Conservation (phyloP, 306 rosid species). For the Rosa multiflora region DNA sequence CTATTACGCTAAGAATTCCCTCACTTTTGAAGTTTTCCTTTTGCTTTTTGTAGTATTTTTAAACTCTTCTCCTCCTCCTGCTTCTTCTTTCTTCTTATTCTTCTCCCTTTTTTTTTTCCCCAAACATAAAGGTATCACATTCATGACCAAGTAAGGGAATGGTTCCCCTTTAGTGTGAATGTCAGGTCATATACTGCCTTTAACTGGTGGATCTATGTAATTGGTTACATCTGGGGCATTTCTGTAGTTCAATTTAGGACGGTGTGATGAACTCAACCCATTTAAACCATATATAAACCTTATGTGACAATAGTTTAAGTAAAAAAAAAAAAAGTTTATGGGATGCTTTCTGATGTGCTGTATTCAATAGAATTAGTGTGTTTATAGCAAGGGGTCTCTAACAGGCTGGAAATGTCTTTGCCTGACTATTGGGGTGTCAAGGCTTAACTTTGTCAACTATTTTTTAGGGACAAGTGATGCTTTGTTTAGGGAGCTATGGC, state of each 20-base stretch:
- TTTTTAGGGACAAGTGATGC: conserved; percentile 62
- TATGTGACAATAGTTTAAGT: background rate
- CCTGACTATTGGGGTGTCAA: background rate
- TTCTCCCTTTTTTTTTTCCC: background rate
- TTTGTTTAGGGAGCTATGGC: conserved; percentile 93
- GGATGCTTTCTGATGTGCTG: background rate
- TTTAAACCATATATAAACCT: background rate
- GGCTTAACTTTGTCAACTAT: conserved; percentile 19
- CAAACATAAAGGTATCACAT: background rate
- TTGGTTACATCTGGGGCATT: background rate
- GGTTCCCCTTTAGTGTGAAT: background rate
- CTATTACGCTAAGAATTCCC: background rate
- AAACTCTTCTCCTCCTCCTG: background rate
- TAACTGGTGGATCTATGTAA: background rate
- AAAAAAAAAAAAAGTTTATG: background rate
- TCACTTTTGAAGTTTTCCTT: background rate
- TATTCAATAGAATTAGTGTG: background rate
- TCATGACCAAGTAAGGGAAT: background rate
- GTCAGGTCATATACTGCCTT: background rate
- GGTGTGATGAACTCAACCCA: background rate
- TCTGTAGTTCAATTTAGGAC: background rate
- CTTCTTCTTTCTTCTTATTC: background rate
- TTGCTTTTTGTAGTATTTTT: background rate
- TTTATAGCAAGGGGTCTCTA: background rate
- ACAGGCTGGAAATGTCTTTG: background rate